phyloP scores from a whole-genome alignment of 371 early-diverging fungal species.

The Batkoa obscura region DNA sequence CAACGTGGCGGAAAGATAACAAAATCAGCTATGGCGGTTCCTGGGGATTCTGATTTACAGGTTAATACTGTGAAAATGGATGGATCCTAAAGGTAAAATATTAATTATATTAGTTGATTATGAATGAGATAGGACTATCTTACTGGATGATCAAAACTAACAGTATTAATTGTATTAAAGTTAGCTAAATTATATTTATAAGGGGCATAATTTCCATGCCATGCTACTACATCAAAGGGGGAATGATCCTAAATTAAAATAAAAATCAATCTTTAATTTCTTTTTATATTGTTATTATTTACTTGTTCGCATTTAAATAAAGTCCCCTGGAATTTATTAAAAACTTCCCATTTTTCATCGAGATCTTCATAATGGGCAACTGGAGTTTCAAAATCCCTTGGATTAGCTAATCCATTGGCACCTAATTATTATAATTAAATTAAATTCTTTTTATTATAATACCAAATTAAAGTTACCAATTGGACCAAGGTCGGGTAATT shows the following conservation, averaged over 20 bases:
- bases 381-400: slow-evolving; percentile 83
- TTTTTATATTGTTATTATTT: neutral
- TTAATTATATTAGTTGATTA: neutral
- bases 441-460: neutral
- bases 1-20: slow-evolving; percentile 94
- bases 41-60: slow-evolving; percentile 68
- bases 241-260: slow-evolving; percentile 32
- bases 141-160: slow-evolving; percentile 78
- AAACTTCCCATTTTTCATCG: slow-evolving; percentile 35
- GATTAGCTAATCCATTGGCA: slow-evolving; percentile 89
- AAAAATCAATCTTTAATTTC: neutral
- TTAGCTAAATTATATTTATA: slow-evolving; percentile 80
- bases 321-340: slow-evolving; percentile 68
- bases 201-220: slow-evolving; percentile 96
- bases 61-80: slow-evolving; percentile 92
- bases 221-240: slow-evolving; percentile 91
- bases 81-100: slow-evolving; percentile 57
- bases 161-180: slow-evolving; percentile 74
- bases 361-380: slow-evolving; percentile 54
- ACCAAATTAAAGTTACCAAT: slow-evolving; percentile 34
- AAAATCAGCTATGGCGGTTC: slow-evolving; percentile 85
- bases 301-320: slow-evolving; percentile 45
- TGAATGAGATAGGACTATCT: slow-evolving; percentile 7
- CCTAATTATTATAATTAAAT: slow-evolving; percentile 10
- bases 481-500: slow-evolving; percentile 87